Conservation (phyloP, 441 rosid genomes). For the Erodium trifolium region DNA sequence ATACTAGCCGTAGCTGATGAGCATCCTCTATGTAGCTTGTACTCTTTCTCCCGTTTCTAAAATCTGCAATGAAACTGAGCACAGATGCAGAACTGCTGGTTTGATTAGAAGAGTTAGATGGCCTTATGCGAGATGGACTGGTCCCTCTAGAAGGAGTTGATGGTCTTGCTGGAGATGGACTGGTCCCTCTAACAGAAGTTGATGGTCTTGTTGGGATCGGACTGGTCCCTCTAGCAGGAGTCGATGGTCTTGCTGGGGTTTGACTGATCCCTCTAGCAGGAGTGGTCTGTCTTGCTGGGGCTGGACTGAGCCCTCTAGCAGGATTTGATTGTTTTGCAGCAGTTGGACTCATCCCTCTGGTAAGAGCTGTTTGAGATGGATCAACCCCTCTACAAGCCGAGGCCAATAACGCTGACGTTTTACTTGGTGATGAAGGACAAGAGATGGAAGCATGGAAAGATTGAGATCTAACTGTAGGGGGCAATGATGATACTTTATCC, state of each 20-base stretch:
- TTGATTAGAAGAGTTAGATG: conserved; percentile 39
- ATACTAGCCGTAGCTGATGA: conserved; percentile 71
- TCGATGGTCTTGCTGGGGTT: conserved; percentile 46
- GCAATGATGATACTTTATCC: conserved; percentile 41
- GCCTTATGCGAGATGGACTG: conserved; percentile 55
- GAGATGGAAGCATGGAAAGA: conserved; percentile 29
- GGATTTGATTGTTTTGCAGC: conserved; percentile 60
- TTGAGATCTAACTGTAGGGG: conserved; percentile 32
- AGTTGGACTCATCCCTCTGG: background rate
- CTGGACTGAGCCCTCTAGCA: conserved; percentile 62
- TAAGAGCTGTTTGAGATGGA: conserved; percentile 34
- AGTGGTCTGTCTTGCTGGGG: conserved; percentile 38
- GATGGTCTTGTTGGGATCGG: background rate
- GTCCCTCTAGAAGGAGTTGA: conserved; percentile 65
- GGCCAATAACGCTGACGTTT: conserved; percentile 32
- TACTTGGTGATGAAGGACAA: conserved; percentile 57
- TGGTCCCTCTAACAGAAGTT: conserved; percentile 1
- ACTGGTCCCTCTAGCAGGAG: conserved; percentile 34
- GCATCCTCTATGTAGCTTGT: conserved; percentile 71
- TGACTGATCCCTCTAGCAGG: conserved; percentile 22
- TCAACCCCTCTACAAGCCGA: conserved; percentile 53
- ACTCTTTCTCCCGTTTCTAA: conserved; percentile 66
- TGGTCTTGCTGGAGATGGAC: conserved; percentile 39
- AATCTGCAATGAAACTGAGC: conserved; percentile 77
- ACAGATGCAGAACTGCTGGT: conserved; percentile 59